Base-by-base conservation (phyloP, 257 asterid genomes). In the Parsonsia alboflavescens region DNA sequence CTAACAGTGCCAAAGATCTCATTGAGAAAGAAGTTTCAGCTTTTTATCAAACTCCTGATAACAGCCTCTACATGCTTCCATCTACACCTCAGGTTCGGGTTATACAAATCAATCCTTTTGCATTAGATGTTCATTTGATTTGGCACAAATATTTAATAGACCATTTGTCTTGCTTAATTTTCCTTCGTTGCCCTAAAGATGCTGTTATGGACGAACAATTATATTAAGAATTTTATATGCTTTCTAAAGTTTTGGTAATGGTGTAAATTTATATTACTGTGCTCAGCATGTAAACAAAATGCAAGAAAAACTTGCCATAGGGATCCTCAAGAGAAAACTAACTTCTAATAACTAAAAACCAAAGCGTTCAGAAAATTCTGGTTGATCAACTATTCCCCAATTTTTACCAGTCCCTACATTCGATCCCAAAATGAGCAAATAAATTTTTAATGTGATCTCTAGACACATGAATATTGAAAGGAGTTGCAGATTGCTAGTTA, bases 11-110 rank as follows among this genome's bases (percentile, higher is more conserved):
- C 30, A 88, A 84, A 78, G 99, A 92, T 86, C 94, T 91, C 83
- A 84, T 92, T 73, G 97, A 92, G 78, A 89, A 85, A 80, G 99
- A 95, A 85, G 97, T 91, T 78, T 90, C 93, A 72, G 89, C 96
- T 70, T 95, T 90, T 81, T 92, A 82, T 85, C 90, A 84, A 83
- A 85, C 92, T 78, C 99, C 99, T 72, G 97, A 92, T 77, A 95
- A 87, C 80, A 87, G 91, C 86, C 87, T 92, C 67, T 91, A 89
- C 88, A 95, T 95, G 98, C 97, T 95, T 80, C 99, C 99, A 52
- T 88, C 97, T 62, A 90, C 96, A 69, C 88, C 97, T 81, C 98
- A 92, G 99, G 99, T 95, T 82, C 73, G 64, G 57, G 70, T 39
- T 50, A 30, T 70, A 6, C 63, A 26, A n/a, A 63, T 2, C 16